These are phyloP conservation scores for Amylostereum areolatum DNA, from an alignment of 1,284 basidiomycete genomes.

Conservation along the genomic window DNA sequence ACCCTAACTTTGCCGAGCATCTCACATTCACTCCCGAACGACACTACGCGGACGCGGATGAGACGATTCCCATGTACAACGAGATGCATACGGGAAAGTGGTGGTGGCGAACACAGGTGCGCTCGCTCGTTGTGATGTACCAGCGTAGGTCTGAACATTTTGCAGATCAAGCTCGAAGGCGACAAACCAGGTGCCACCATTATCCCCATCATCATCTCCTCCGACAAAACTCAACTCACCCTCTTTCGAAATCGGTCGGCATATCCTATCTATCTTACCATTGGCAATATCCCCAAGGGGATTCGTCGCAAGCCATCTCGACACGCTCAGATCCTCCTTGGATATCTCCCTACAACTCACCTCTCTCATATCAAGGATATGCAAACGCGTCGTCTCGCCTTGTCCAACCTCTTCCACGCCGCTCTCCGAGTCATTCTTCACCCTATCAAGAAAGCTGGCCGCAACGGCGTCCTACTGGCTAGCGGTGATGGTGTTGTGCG, in stretches of 20 bases:
- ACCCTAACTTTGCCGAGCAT: background rate
- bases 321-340: background rate
- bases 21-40: background rate
- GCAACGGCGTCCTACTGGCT: background rate
- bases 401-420: background rate
- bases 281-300: conserved; percentile 2
- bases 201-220: background rate
- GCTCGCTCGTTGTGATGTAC: background rate
- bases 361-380: background rate
- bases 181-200: background rate
- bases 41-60: background rate
- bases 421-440: background rate
- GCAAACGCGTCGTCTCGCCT: background rate
- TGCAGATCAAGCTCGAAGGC: background rate
- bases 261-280: conserved; percentile 1
- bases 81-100: conserved; percentile 8
- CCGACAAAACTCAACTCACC: too few species aligned
- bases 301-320: background rate
- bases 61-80: background rate
- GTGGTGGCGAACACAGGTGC: conserved; percentile 7
- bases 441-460: background rate
- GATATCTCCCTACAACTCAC: background rate
- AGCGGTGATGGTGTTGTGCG: background rate
- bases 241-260: background rate
- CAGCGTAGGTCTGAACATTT: background rate